These are phyloP conservation scores for Lipomyces chichibuensis DNA, from an alignment of 805 yeast species.

Conservation along the genomic window DNA sequence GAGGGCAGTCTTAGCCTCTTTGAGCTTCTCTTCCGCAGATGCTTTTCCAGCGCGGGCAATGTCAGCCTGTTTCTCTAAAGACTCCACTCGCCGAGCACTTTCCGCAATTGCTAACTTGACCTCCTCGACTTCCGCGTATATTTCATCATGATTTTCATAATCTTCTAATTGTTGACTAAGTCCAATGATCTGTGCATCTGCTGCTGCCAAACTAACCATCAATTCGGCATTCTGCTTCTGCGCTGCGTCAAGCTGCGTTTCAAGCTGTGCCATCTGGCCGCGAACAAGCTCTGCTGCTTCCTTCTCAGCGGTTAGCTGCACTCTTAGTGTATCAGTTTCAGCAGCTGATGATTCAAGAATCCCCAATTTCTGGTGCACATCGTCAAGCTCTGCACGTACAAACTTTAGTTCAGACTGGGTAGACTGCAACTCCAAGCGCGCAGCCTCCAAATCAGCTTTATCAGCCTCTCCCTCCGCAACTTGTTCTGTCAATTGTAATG, in stretches of 20 bases:
- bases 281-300: not conserved
- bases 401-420: not conserved
- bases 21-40: conserved; percentile 17
- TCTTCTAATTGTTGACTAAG: not conserved
- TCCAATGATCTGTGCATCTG: not conserved
- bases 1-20: conserved; percentile 14
- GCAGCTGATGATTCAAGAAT: not conserved
- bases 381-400: conserved; percentile 29
- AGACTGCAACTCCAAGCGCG: conserved; percentile 15
- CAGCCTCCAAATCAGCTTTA: not conserved
- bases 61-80: conserved; percentile 23
- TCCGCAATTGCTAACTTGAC: conserved; percentile 23
- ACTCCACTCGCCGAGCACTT: conserved; percentile 13
- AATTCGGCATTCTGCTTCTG: conserved; percentile 2
- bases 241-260: conserved; percentile 25
- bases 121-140: conserved; percentile 20
- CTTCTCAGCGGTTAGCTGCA: not conserved
- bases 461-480: conserved; percentile 2
- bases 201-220: not conserved
- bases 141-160: not conserved
- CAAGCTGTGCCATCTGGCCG: conserved; percentile 21
- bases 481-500: not conserved
- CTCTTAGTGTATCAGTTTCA: not conserved
- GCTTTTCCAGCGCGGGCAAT: conserved; percentile 7
- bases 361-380: conserved; percentile 4